Conservation (phyloP, 129 eudicot genomes). For the Rutidosis leptorrhynchoides region DNA sequence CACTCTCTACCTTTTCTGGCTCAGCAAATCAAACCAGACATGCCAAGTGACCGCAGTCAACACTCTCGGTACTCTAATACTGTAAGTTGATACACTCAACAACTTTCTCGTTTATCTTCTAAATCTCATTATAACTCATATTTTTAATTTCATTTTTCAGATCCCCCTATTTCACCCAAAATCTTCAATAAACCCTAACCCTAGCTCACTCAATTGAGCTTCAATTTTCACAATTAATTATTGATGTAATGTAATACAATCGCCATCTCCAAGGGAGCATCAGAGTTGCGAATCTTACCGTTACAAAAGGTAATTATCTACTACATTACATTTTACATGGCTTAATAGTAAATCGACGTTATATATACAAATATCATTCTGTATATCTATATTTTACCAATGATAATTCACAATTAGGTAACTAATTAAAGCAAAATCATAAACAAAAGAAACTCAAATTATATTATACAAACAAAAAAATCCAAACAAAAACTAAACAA, state of each 20-base stretch:
- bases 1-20: too few relatives aligned
- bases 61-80: too few relatives aligned
- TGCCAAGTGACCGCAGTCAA: too few relatives aligned
- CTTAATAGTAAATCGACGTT: too few relatives aligned
- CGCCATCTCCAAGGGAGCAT: not conserved
- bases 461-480: not conserved
- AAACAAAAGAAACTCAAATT: not conserved
- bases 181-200: slow-evolving; percentile 34
- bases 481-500: slow-evolving; percentile 25
- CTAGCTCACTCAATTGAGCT: slow-evolving; percentile 26
- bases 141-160: too few relatives aligned
- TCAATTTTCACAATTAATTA: not conserved
- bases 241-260: not conserved
- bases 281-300: not conserved
- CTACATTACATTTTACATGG: too few relatives aligned
- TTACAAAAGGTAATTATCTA: not conserved
- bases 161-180: slow-evolving; percentile 17
- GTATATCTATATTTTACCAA: too few relatives aligned
- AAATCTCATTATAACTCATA: too few relatives aligned
- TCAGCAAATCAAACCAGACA: too few relatives aligned
- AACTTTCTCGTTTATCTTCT: too few relatives aligned
- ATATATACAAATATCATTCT: too few relatives aligned
- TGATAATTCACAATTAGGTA: not conserved
- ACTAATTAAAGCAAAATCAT: not conserved
- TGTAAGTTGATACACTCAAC: too few relatives aligned